These are phyloP conservation scores for Tothia fuscella DNA, from an alignment of 2,329 filamentous ascomycete genomes.

Conservation along the genomic window DNA sequence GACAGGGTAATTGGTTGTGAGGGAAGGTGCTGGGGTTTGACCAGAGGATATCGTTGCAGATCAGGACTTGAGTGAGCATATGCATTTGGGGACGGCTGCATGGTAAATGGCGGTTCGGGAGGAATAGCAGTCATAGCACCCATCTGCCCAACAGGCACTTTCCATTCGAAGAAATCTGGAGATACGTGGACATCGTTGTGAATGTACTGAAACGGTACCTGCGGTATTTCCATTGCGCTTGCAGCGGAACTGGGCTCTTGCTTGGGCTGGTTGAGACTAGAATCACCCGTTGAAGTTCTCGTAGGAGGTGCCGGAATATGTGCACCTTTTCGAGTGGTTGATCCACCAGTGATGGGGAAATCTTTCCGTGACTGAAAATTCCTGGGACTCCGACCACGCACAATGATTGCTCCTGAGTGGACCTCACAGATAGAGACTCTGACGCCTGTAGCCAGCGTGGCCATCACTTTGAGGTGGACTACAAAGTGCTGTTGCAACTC, in stretches of 20 bases:
- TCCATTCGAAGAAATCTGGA: conserved; percentile 34
- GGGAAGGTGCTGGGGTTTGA: conserved; percentile 27
- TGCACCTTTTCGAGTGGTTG: conserved; percentile 29
- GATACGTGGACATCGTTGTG: conserved; percentile 26
- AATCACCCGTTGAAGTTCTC: conserved; percentile 25
- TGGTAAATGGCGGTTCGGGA: conserved; percentile 23
- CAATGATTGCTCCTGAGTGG: conserved; percentile 81
- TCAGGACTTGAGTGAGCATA: conserved; percentile 44
- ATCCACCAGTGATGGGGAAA: conserved; percentile 62
- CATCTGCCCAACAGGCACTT: conserved; percentile 22
- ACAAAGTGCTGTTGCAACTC: conserved; percentile 96
- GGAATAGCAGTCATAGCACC: conserved; percentile 33
- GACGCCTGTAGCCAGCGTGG: conserved; percentile 68
- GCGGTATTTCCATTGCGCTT: conserved; percentile 18
- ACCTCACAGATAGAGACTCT: conserved; percentile 75
- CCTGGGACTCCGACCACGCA: conserved; percentile 80
- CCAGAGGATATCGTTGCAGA: conserved; percentile 29
- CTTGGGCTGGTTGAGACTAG: conserved; percentile 4
- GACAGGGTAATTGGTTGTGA: conserved; percentile 39
- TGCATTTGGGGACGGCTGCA: conserved; percentile 19
- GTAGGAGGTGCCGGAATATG: conserved; percentile 22
- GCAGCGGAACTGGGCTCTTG: conserved; percentile 1
- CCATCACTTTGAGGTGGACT: conserved; percentile 73
- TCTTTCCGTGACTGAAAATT: conserved; percentile 95
- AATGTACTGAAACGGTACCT: conserved; percentile 30